Evolutionary conservation across 441 rosid genomes (phyloP).

Genomic region (Pelargonium citronellum): DNA sequence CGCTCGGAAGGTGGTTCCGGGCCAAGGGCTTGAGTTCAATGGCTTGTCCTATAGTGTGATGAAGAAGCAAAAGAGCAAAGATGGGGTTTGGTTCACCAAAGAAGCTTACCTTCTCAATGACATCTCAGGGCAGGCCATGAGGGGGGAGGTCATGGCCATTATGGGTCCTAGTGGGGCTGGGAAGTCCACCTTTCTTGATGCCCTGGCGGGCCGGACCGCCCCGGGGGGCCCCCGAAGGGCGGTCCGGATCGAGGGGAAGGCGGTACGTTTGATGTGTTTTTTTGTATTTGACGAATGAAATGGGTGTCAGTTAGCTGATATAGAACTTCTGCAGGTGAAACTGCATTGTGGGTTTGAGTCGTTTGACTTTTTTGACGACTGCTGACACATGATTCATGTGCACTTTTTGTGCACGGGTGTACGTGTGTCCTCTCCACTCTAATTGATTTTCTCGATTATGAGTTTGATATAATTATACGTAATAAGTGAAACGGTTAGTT

Average conservation of each 20-base stretch:
- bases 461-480: too few relatives aligned
- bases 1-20: slow-evolving; percentile 31
- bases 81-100: slow-evolving; percentile 43
- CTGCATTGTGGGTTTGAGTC: too few relatives aligned
- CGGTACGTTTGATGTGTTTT: slow-evolving; percentile 21
- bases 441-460: too few relatives aligned
- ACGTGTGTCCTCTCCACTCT: too few relatives aligned
- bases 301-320: too few relatives aligned
- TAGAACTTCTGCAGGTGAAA: too few relatives aligned
- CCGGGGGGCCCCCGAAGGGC: slow-evolving; percentile 64
- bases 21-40: slow-evolving; percentile 51
- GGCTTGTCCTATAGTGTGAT: slow-evolving; percentile 48
- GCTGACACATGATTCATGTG: too few relatives aligned
- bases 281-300: too few relatives aligned
- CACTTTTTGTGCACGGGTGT: too few relatives aligned
- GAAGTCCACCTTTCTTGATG: slow-evolving; percentile 79
- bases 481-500: too few relatives aligned
- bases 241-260: slow-evolving; percentile 56
- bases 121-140: slow-evolving; percentile 65
- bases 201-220: slow-evolving; percentile 71
- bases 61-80: slow-evolving; percentile 50
- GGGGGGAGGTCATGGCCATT: slow-evolving; percentile 71
- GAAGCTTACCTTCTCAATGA: slow-evolving; percentile 62
- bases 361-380: too few relatives aligned
- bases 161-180: slow-evolving; percentile 89